Percentiles rank a stretch among this genome's conserved stretches.
phyloP scores from a whole-genome alignment of 176 grass and related monocot genomes.

The Triticum aestivum region IWGSC_CS_RefSeq_v2.1 NC_057806.1:664790653-664791152 shows the following conservation, averaged over 20 bases:
- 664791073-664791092: slow-evolving; percentile 68
- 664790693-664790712: neutral
- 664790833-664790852: neutral
- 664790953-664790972: neutral
- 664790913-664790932: slow-evolving; percentile 11
- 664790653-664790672: neutral
- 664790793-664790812: neutral
- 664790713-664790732: neutral
- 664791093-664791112: slow-evolving; percentile 74
- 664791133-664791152: slow-evolving; percentile 83
- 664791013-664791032: neutral
- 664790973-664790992: neutral
- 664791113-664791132: slow-evolving; percentile 63
- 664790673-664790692: no score
- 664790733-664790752: neutral
- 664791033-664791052: slow-evolving; percentile 19
- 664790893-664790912: slow-evolving; percentile 35
- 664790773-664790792: neutral
- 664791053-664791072: neutral
- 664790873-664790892: neutral
- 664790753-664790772: no score
- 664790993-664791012: slow-evolving; percentile 13
- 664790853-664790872: neutral
- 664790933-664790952: slow-evolving; percentile 25
- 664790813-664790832: neutral